These are phyloP conservation scores for Lepidium aucheri DNA, from an alignment of 345 rosid species.

Conservation along the genomic window DNA sequence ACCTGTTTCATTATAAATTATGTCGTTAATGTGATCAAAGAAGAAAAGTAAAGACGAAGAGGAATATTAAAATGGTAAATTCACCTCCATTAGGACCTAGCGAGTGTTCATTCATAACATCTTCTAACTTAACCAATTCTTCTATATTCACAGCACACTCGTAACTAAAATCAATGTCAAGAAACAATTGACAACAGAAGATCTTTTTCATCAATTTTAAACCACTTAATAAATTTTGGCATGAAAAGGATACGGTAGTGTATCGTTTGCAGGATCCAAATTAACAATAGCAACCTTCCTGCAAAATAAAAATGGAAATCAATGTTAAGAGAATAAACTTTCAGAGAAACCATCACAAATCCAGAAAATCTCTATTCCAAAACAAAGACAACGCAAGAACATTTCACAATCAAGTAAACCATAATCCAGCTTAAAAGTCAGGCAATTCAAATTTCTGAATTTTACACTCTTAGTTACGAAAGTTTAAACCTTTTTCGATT, in stretches of 20 bases:
- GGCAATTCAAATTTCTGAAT: not conserved
- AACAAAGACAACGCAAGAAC: not conserved
- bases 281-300: conserved; percentile 90
- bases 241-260: conserved; percentile 66
- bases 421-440: not conserved
- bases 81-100: conserved; percentile 97
- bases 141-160: conserved; percentile 83
- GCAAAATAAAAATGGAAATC: conserved; percentile 7
- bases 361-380: not conserved
- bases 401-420: not conserved
- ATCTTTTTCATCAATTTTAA: not conserved
- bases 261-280: conserved; percentile 92
- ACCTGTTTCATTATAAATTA: conserved; percentile 32
- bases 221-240: not conserved
- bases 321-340: not conserved
- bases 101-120: conserved; percentile 74
- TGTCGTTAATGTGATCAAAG: not conserved
- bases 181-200: conserved; percentile 19
- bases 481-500: not conserved
- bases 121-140: conserved; percentile 70
- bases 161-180: conserved; percentile 51
- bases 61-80: not conserved
- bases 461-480: not conserved
- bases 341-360: not conserved
- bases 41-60: not conserved